A percentile compares a stretch with the other conserved stretches of the same genome.
Conservation (phyloP, 805 yeast species). For the Pichia occidentalis region DNA sequence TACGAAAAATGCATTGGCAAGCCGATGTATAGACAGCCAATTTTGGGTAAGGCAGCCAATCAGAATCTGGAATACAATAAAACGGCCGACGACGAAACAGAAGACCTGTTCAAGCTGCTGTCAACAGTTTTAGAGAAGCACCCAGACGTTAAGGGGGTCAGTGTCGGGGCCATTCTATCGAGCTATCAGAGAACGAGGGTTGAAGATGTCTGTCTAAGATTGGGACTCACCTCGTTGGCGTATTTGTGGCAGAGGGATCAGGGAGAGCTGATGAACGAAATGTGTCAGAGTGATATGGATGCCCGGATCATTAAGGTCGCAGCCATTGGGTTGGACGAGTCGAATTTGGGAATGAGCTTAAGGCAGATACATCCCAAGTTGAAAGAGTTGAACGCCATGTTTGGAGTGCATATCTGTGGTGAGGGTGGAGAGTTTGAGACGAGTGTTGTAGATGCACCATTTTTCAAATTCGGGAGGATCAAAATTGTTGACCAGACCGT, state of each 20-base stretch:
- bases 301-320: conserved; percentile 91
- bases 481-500: conserved; percentile 35
- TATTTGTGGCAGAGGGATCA: conserved; percentile 92
- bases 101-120: conserved; percentile 62
- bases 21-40: conserved; percentile 69
- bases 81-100: conserved; percentile 81
- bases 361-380: conserved; percentile 56
- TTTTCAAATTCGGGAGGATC: conserved; percentile 52
- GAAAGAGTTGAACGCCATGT: conserved; percentile 48
- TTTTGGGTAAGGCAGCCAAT: conserved; percentile 57
- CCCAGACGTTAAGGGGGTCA: conserved; percentile 77
- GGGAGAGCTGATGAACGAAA: conserved; percentile 69
- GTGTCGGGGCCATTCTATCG: conserved; percentile 93
- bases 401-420: conserved; percentile 91
- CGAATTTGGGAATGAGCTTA: conserved; percentile 64
- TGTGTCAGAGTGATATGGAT: conserved; percentile 60
- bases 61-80: conserved; percentile 59
- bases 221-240: conserved; percentile 63
- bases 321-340: conserved; percentile 68
- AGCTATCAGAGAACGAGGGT: conserved; percentile 94
- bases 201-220: conserved; percentile 77
- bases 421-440: conserved; percentile 99
- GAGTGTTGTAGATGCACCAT: conserved; percentile 83
- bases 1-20: conserved; percentile 68
- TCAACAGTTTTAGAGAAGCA: conserved; percentile 40